These are phyloP conservation scores for Serendipita indica DNA, from an alignment of 768 basidiomycete genomes.

Conservation along the genomic window DNA sequence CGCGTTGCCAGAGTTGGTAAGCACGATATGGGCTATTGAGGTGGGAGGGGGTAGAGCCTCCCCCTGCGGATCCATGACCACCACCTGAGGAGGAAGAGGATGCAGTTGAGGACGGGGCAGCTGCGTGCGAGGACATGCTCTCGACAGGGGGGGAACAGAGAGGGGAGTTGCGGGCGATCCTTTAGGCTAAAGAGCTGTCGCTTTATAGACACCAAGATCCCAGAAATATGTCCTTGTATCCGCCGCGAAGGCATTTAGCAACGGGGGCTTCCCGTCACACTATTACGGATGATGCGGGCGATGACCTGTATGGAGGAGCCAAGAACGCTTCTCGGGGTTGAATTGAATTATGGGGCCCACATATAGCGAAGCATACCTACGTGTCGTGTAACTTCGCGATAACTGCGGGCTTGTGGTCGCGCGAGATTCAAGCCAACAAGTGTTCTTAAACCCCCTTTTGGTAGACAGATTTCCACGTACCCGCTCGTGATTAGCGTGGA, in stretches of 20 bases:
- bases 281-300: too few relatives aligned
- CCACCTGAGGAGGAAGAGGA: neutral
- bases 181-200: too few relatives aligned
- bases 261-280: too few relatives aligned
- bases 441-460: constrained; percentile 2
- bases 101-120: neutral
- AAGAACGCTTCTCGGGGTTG: too few relatives aligned
- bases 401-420: constrained; percentile 6
- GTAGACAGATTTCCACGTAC: neutral
- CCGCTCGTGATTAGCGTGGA: neutral
- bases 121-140: neutral
- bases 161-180: too few relatives aligned
- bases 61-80: neutral
- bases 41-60: neutral
- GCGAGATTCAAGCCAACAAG: neutral
- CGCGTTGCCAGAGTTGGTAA: neutral
- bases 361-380: too few relatives aligned
- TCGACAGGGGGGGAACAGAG: too few relatives aligned
- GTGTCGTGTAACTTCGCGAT: neutral
- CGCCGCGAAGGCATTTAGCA: too few relatives aligned
- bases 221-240: too few relatives aligned
- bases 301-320: too few relatives aligned
- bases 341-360: too few relatives aligned
- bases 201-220: too few relatives aligned
- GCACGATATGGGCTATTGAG: neutral